phyloP scores from a whole-genome alignment of 768 basidiomycete genomes.

The Suillus lakei region DNA sequence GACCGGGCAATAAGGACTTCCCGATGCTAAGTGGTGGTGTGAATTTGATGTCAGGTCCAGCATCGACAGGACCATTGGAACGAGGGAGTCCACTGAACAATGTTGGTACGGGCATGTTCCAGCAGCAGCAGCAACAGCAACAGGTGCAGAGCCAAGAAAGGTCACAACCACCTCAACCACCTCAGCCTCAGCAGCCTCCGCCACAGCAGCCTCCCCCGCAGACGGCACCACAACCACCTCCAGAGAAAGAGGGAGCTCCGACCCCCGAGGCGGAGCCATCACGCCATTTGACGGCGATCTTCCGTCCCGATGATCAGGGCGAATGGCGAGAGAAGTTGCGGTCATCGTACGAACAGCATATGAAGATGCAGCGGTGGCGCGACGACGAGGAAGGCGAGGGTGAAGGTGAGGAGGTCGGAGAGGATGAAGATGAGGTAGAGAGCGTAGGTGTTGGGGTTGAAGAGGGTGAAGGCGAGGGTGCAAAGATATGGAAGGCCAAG shows the following conservation, averaged over 20 bases:
- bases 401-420: slow-evolving; percentile 69
- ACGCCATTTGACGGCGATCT: slow-evolving; percentile 69
- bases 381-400: slow-evolving; percentile 60
- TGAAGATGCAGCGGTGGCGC: slow-evolving; percentile 34
- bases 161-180: slow-evolving; percentile 25
- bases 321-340: slow-evolving; percentile 87
- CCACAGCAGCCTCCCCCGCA: slow-evolving; percentile 21
- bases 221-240: slow-evolving; percentile 10
- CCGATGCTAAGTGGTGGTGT: slow-evolving; percentile 59
- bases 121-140: slow-evolving; percentile 35
- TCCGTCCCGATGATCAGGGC: slow-evolving; percentile 82
- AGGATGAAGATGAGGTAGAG: slow-evolving; percentile 74
- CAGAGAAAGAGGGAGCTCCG: slow-evolving; percentile 16
- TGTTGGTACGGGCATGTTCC: slow-evolving; percentile 44
- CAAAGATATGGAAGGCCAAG: slow-evolving; percentile 84
- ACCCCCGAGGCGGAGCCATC: slow-evolving; percentile 22
- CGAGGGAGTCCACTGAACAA: slow-evolving; percentile 47
- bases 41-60: slow-evolving; percentile 53
- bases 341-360: slow-evolving; percentile 57
- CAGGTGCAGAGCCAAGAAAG: slow-evolving; percentile 28
- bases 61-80: slow-evolving; percentile 55
- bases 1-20: slow-evolving; percentile 60
- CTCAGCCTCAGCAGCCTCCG: slow-evolving; percentile 50
- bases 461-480: slow-evolving; percentile 69
- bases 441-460: slow-evolving; percentile 52